Evolutionary conservation across 2,329 filamentous ascomycete genomes (phyloP).

Genomic region (Penicillium aurantiogriseum): DNA sequence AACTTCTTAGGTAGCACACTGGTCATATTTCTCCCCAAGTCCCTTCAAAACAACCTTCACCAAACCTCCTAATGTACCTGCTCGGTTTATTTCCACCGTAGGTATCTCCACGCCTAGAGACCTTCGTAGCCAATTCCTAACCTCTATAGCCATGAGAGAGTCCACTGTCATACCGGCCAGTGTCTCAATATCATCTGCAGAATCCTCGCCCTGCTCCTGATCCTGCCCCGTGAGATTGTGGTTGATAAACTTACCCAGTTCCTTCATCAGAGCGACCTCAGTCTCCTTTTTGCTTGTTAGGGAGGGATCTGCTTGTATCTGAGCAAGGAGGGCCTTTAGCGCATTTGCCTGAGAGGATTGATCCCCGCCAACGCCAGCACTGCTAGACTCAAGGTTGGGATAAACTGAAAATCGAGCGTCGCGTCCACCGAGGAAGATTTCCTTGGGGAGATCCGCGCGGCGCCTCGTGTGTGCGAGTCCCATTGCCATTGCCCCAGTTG

Average conservation of each 20-base stretch:
- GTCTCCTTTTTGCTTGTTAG: neutral
- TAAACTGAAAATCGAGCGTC: conserved; percentile 6
- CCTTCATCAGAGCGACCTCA: neutral
- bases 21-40: conserved; percentile 14
- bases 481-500: neutral
- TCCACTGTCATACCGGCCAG: conserved; percentile 25
- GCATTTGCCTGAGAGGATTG: neutral
- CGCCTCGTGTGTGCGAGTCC: neutral
- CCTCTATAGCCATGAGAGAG: conserved; percentile 32
- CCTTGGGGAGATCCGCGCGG: neutral
- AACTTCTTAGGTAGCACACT: neutral
- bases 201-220: neutral
- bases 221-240: conserved; percentile 6
- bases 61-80: conserved; percentile 16
- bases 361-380: neutral
- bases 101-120: conserved; percentile 27
- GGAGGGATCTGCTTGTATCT: conserved; percentile 1
- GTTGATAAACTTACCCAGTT: conserved; percentile 3
- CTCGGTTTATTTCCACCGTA: conserved; percentile 56
- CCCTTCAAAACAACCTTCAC: conserved; percentile 15
- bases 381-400: neutral
- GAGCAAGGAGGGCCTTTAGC: neutral
- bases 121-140: conserved; percentile 29
- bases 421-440: neutral
- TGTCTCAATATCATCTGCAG: conserved; percentile 18